phyloP scores from a whole-genome alignment of 2,329 filamentous ascomycete genomes.

The Akanthomyces muscarius region DNA sequence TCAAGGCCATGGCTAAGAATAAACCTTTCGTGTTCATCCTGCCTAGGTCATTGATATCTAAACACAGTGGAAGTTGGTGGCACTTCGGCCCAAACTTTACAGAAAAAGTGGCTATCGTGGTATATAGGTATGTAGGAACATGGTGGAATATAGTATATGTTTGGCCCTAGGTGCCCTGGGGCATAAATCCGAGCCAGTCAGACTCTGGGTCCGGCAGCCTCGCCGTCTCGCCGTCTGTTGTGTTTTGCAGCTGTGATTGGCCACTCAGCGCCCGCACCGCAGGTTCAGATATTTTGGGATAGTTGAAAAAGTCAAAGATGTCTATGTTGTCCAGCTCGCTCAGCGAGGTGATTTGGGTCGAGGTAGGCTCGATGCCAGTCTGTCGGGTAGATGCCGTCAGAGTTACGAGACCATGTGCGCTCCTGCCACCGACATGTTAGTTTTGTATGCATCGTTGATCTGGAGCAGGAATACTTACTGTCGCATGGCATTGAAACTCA shows the following conservation, averaged over 20 bases:
- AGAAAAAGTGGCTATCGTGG: neutral
- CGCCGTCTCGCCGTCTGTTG: slow-evolving; percentile 22
- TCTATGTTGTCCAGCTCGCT: slow-evolving; percentile 42
- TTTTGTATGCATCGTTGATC: neutral
- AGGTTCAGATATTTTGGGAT: slow-evolving; percentile 31
- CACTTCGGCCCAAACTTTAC: neutral
- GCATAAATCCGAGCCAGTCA: slow-evolving; percentile 28
- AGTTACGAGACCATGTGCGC: slow-evolving; percentile 37
- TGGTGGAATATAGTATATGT: neutral
- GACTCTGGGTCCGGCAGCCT: slow-evolving; percentile 30
- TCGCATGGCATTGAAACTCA: slow-evolving; percentile 38
- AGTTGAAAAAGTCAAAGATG: slow-evolving; percentile 44
- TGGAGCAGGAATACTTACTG: slow-evolving; percentile 27
- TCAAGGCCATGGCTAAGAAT: too few relatives aligned
- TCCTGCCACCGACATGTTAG: slow-evolving; percentile 24
- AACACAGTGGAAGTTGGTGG: neutral
- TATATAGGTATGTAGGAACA: neutral
- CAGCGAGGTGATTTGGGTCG: slow-evolving; percentile 35
- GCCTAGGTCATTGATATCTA: neutral
- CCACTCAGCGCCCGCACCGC: slow-evolving; percentile 19
- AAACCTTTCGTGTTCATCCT: neutral
- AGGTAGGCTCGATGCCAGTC: slow-evolving; percentile 36
- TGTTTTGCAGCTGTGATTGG: slow-evolving; percentile 25
- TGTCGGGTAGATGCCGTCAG: slow-evolving; percentile 34
- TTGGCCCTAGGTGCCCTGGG: neutral